These are phyloP conservation scores for Fusarium tricinctum DNA, from an alignment of 2,329 filamentous ascomycete genomes.

Conservation along the genomic window DNA sequence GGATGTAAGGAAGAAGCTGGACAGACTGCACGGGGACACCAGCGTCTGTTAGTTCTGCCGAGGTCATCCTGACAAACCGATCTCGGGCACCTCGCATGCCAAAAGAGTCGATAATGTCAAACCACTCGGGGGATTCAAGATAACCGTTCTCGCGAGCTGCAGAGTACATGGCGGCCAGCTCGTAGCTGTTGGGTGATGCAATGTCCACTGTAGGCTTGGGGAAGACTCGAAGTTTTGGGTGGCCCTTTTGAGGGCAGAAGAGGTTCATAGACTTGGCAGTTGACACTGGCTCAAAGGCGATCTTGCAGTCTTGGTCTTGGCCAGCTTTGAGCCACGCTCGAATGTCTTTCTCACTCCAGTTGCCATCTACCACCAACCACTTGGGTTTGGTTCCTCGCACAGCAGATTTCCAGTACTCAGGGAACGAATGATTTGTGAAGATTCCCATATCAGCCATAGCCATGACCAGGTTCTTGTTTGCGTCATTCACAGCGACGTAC, in stretches of 20 bases:
- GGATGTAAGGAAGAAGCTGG: conserved; percentile 89
- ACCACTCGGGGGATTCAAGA: conserved; percentile 82
- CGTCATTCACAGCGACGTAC: conserved; percentile 91
- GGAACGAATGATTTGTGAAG: conserved; percentile 70
- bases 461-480: conserved; percentile 84
- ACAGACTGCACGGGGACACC: conserved; percentile 88
- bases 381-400: conserved; percentile 71
- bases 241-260: conserved; percentile 65
- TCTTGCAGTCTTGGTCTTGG: conserved; percentile 66
- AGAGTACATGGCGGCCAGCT: conserved; percentile 83
- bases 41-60: conserved; percentile 75
- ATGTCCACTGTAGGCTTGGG: conserved; percentile 77
- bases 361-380: conserved; percentile 88
- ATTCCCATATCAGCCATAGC: conserved; percentile 98
- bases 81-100: conserved; percentile 82
- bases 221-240: conserved; percentile 64
- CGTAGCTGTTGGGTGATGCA: conserved; percentile 85
- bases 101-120: conserved; percentile 81
- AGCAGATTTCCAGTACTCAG: conserved; percentile 71
- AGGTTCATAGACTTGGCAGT: conserved; percentile 80
- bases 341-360: conserved; percentile 80
- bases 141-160: conserved; percentile 76
- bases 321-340: conserved; percentile 76
- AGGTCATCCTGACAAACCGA: conserved; percentile 78
- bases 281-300: conserved; percentile 92